These are phyloP conservation scores for Mesembryanthemum crystallinum DNA, from an alignment of 148 eudicot species.

Conservation along the genomic window DNA sequence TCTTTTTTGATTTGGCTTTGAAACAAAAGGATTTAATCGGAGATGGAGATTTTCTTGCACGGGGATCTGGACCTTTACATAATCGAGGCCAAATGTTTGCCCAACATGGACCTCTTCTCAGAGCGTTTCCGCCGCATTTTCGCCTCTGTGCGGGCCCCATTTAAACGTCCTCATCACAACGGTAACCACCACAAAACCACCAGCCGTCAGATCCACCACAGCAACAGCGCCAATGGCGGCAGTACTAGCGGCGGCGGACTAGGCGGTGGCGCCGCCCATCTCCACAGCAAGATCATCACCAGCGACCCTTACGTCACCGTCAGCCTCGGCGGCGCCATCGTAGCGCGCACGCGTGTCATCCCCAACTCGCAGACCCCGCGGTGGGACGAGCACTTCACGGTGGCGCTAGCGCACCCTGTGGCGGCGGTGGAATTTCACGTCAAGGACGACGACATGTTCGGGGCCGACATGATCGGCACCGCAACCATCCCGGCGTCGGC, in stretches of 20 bases:
- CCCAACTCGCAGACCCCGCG: slow-evolving; percentile 51
- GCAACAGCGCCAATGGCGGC: not conserved
- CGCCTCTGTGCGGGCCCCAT: slow-evolving; percentile 35
- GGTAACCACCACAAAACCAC: no score
- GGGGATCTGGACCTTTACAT: slow-evolving; percentile 82
- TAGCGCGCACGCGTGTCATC: slow-evolving; percentile 78
- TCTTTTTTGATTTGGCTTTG: no score
- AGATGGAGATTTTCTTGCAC: slow-evolving; percentile 56
- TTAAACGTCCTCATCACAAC: not conserved
- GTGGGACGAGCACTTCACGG: slow-evolving; percentile 72
- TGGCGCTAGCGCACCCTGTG: slow-evolving; percentile 78
- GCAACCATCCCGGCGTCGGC: slow-evolving; percentile 48
- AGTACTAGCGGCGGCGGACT: not conserved
- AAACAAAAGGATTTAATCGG: not conserved
- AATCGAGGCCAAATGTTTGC: slow-evolving; percentile 61
- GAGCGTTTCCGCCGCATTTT: slow-evolving; percentile 59
- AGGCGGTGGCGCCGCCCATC: no score
- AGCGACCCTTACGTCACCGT: slow-evolving; percentile 97
- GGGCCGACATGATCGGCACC: slow-evolving; percentile 72
- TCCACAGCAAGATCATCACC: slow-evolving; percentile 57
- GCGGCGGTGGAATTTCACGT: slow-evolving; percentile 54
- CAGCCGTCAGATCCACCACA: slow-evolving; percentile 5
- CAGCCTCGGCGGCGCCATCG: slow-evolving; percentile 64
- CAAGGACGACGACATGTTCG: slow-evolving; percentile 79
- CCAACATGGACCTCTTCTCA: slow-evolving; percentile 76